phyloP scores from a whole-genome alignment of 2,329 filamentous ascomycete genomes.

The Gaeumannomyces sp. region DNA sequence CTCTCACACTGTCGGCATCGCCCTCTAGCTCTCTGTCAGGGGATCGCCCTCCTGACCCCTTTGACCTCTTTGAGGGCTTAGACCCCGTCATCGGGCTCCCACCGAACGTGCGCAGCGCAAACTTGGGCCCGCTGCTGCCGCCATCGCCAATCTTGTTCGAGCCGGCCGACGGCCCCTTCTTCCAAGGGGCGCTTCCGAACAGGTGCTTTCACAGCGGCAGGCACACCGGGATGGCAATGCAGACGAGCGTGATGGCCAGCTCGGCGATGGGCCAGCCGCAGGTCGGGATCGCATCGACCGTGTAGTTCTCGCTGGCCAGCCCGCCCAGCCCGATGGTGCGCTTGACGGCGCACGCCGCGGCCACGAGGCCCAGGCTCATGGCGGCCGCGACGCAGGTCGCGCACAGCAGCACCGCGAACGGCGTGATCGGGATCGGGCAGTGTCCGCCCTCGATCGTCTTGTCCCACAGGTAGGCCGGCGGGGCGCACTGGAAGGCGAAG shows the following conservation, averaged over 20 bases:
- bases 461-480: slow-evolving; percentile 29
- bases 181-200: background rate
- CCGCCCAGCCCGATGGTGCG: slow-evolving; percentile 6
- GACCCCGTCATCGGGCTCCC: background rate
- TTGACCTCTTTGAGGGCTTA: background rate
- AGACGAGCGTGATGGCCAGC: slow-evolving; percentile 12
- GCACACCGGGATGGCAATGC: slow-evolving; percentile 12
- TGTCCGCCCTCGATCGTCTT: slow-evolving; percentile 26
- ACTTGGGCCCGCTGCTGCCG: background rate
- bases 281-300: slow-evolving; percentile 6
- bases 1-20: background rate
- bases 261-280: slow-evolving; percentile 15
- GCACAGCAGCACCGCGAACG: slow-evolving; percentile 29
- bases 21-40: background rate
- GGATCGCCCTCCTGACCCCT: background rate
- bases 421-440: slow-evolving; percentile 30
- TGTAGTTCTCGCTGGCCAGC: slow-evolving; percentile 8
- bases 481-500: slow-evolving; percentile 32
- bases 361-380: slow-evolving; percentile 25
- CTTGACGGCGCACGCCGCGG: slow-evolving; percentile 28
- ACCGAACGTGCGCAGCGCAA: slow-evolving; percentile 5
- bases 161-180: background rate
- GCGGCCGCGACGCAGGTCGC: slow-evolving; percentile 31
- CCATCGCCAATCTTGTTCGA: background rate
- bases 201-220: slow-evolving; percentile 2